Evolutionary conservation across 108 stramenopile species (phyloP).

Genomic region (Nitzschia putrida): DNA sequence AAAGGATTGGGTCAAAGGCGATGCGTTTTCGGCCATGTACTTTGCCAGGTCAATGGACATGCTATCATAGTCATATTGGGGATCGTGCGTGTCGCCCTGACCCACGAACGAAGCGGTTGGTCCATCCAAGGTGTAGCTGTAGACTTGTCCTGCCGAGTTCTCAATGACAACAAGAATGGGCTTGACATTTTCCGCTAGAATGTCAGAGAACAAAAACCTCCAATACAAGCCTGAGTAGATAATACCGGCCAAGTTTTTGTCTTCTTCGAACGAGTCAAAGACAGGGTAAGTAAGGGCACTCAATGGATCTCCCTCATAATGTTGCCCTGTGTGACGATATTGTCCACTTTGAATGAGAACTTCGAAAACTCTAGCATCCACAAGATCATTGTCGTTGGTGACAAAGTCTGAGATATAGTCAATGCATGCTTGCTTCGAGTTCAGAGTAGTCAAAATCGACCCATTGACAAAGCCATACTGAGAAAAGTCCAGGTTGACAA

Average conservation of each 20-base stretch:
- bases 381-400: neutral
- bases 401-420: neutral
- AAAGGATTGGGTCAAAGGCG: neutral
- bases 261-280: neutral
- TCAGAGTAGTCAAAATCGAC: neutral
- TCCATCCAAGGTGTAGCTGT: constrained; percentile 10
- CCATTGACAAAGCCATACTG: neutral
- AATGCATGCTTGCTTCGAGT: neutral
- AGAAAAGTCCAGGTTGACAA: constrained; percentile 7
- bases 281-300: constrained; percentile 3
- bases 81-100: constrained; percentile 21
- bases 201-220: constrained; percentile 19
- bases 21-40: neutral
- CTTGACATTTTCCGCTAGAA: constrained; percentile 14
- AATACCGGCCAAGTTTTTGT: constrained; percentile 10
- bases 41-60: neutral
- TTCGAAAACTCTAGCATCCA: constrained; percentile 9
- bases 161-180: constrained; percentile 12
- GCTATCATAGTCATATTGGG: constrained; percentile 2
- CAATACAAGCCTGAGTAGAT: constrained; percentile 10
- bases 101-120: neutral
- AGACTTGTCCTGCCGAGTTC: constrained; percentile 3
- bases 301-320: neutral
- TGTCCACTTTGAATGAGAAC: neutral
- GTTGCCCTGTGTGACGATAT: neutral